Evolutionary conservation across 352 stramenopile genomes (phyloP), one percentile per base, ranked within the genome.

Genomic region (Pythium sukuiense): DNA sequence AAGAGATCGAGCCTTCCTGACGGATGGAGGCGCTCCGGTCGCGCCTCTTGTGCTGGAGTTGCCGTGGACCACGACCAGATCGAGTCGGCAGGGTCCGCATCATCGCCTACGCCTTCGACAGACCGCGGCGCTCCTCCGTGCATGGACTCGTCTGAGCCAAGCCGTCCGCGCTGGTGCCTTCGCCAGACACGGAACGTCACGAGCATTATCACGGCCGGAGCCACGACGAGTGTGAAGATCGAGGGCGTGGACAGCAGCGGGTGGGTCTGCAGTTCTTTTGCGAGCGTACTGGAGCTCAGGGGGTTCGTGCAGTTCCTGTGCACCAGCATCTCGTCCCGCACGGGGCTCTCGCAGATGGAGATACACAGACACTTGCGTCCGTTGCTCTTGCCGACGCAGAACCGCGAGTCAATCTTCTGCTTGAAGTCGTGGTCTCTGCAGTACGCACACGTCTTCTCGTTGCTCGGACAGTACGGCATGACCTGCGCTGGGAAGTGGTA

Each of bases 1-100:
- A 84, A 79, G n/a, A 88, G 60, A 43, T 85, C 80, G n/a, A 89
- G 67, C 53, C 55, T 45, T 33, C 61, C n/a, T 0, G 61, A 55
- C 18, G 79, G 69, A n/a, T 54, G 11, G 6, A 58, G 20, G 0
- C 27, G 50, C 39, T 70, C 50, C 4, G 30, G 54, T 18, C 43
- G 49, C 11, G 37, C 0, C 6, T 62, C 63, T 16, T 52, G 30
- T 9, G 50, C 63, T 13, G 55, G 43, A 26, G 63, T 70, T 9
- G 63, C 12, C 2, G 56, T 65, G 0, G 63, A 65, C 57, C 63
- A 65, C 8, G 56, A 65, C 63, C 56, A 65, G 14, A 70, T 35
- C 63, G 57, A 70, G 26, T 68, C 57, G 14, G 55, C 52, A 7
- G 56, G 55, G 27, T 70, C 57, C 24, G 43, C 46, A 27, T 50